Evolutionary conservation across 805 yeast genomes (phyloP), one percentile per base, ranked within the genome.

Genomic region (Suhomyces tanzawaensis): DNA sequence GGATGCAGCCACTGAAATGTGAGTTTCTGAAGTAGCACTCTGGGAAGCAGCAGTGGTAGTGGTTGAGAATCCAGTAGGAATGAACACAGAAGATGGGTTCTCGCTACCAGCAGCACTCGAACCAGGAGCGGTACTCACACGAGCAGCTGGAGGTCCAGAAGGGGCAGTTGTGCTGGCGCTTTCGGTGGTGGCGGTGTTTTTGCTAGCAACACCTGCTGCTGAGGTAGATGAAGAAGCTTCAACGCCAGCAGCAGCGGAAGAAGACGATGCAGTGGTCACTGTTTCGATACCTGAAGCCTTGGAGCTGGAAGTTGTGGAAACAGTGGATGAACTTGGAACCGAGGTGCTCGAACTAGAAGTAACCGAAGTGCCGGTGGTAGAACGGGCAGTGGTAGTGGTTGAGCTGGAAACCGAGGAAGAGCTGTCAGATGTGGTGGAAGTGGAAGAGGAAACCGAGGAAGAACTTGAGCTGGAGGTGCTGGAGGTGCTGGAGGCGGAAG

Each of bases 231-330:
- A 39, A 9, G 57, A n/a, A n/a, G n/a, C n/a, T n/a, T n/a, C 40
- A 11, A 49, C 48, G 35, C 56, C 49, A 7, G 57, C 41, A 3
- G 58, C 32, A 18, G 39, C 17, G 12, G 51, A 33, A 19, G 40
- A n/a, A 13, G 55, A 57, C n/a, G 55, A 57, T 17, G 63, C 58
- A 39, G 60, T 58, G 14, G 42, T 28, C 15, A 47, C 17, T 15
- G 43, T 17, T 14, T 36, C 16, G 18, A 4, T 6, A 27, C 19
- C 15, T 9, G 40, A 29, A 7, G 36, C 36, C 17, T 27, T 25
- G 14, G 39, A 27, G 11, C 41, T 19, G 7, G 44, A 23, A 14
- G 46, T n/a, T 23, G 39, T 13, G 34, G 52, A 36, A 14, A 53
- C 4, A 25, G 33, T 14, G n/a, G 41, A 31, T 11, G 39, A 8